A percentile compares a stretch with the other conserved stretches of the same genome.
Conservation (phyloP, 192 early-diverging fungal species). For the Umbelopsis sp. region DNA sequence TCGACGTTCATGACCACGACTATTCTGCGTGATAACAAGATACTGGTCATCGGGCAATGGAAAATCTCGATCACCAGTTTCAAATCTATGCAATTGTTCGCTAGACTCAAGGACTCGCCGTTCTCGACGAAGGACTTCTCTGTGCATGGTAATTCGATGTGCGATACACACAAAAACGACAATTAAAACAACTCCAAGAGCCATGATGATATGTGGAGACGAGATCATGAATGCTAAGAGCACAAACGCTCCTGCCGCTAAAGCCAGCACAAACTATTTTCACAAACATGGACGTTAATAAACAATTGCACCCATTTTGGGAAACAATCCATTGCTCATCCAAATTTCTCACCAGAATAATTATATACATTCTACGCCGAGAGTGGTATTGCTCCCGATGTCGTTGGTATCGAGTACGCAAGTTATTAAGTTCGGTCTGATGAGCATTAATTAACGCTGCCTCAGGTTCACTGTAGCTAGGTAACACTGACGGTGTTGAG, state of each 20-base stretch:
- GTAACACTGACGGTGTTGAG: neutral
- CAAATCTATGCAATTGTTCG: too few relatives aligned
- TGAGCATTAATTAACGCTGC: neutral
- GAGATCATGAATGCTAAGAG: neutral
- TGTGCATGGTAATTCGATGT: conserved; percentile 2
- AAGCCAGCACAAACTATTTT: neutral
- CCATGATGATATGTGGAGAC: conserved; percentile 3
- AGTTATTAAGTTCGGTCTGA: neutral
- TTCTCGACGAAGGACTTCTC: neutral
- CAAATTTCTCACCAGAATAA: neutral
- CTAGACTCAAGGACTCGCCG: neutral
- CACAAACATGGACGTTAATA: neutral
- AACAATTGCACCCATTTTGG: too few relatives aligned
- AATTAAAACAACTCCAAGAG: neutral
- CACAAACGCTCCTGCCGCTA: neutral
- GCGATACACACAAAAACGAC: conserved; percentile 2
- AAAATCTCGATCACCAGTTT: neutral
- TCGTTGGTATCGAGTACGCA: neutral
- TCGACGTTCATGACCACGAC: conserved; percentile 4
- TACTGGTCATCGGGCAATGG: conserved; percentile 9
- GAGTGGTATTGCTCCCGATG: neutral
- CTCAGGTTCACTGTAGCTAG: neutral
- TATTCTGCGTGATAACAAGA: neutral
- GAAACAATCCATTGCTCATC: neutral
- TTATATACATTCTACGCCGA: neutral